Base-by-base conservation (phyloP, 1,284 basidiomycete genomes). In the Irpex sp. region DNA sequence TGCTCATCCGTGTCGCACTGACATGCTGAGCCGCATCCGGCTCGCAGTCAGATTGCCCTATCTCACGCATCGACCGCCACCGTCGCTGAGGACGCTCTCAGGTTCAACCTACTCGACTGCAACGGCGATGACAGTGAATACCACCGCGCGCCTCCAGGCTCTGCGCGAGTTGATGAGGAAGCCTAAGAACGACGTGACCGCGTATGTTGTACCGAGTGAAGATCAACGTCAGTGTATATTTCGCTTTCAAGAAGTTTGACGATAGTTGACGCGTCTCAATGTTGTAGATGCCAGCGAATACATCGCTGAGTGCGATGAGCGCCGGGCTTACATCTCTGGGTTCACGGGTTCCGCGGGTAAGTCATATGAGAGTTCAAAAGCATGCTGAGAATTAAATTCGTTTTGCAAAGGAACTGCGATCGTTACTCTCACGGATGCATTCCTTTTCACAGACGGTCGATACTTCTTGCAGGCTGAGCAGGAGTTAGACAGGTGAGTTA, bases 391-490 rank as follows among this genome's bases (percentile, higher is more conserved):
- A 40, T 21, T 11, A 15, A 31, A 56, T n/a, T 52, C 54, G 26
- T 5, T 15, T 47, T 5, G 21, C 5, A 59, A 67, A 92, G 92
- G 93, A 65, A 91, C 85, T 69, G 97, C 93, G 13, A 77, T 97
- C 57, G 81, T 98, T 19, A 95, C 94, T 0, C 75, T 80, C 58
- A 81, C 87, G 34, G 81, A 86, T 34, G 94, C 93, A 0, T 88
- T 82, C 65, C 79, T 96, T 57, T 96, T 96, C 75, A 97, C 96
- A 1, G 96, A 98, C 78, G 96, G 96, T 1, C 81, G 97, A 54
- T 99, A 98, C 76, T 97, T 92, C 73, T 79, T 97, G 11, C 97
- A 98, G 77, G 97, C 96, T 0, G 87, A 84, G 64, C 87, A 96
- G 70, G 92, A 99, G 78, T 81, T 99, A 57, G 94, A 97, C 71